Conservation (phyloP, 371 early-diverging fungal genomes). For the Rhizopus arrhizus region DNA sequence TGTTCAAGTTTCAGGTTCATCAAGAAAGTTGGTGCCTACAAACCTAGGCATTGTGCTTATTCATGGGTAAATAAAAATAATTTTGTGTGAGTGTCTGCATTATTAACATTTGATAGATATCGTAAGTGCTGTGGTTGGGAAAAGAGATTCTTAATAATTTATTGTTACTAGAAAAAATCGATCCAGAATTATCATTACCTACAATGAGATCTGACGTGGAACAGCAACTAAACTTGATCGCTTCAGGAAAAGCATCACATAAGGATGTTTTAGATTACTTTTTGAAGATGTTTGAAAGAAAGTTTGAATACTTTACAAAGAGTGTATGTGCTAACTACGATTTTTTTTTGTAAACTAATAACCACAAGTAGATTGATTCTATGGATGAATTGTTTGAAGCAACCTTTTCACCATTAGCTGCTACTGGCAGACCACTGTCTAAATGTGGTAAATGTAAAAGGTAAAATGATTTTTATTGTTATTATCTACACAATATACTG, state of each 20-base stretch:
- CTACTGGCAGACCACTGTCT: constrained; percentile 51
- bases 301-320: constrained; percentile 54
- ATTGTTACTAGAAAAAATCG: constrained; percentile 47
- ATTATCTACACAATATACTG: no score
- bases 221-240: constrained; percentile 53
- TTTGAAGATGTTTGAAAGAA: constrained; percentile 48
- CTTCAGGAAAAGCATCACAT: constrained; percentile 46
- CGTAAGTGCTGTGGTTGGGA: constrained; percentile 24
- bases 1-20: constrained; percentile 46
- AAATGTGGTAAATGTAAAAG: constrained; percentile 62
- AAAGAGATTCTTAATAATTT: neutral
- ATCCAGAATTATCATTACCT: constrained; percentile 55
- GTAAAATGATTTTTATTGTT: constrained; percentile 14
- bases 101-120: constrained; percentile 21
- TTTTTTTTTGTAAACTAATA: neutral
- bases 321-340: constrained; percentile 26
- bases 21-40: constrained; percentile 50
- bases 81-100: neutral
- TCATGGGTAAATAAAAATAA: constrained; percentile 43
- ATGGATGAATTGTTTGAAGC: constrained; percentile 64
- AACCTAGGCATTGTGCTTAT: constrained; percentile 58
- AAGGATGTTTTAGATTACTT: constrained; percentile 45
- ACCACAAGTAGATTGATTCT: constrained; percentile 34
- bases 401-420: constrained; percentile 54
- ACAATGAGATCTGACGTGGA: constrained; percentile 60